These are phyloP conservation scores for Cladorrhinum sp. DNA, from an alignment of 2,329 filamentous ascomycete genomes.

Conservation along the genomic window DNA sequence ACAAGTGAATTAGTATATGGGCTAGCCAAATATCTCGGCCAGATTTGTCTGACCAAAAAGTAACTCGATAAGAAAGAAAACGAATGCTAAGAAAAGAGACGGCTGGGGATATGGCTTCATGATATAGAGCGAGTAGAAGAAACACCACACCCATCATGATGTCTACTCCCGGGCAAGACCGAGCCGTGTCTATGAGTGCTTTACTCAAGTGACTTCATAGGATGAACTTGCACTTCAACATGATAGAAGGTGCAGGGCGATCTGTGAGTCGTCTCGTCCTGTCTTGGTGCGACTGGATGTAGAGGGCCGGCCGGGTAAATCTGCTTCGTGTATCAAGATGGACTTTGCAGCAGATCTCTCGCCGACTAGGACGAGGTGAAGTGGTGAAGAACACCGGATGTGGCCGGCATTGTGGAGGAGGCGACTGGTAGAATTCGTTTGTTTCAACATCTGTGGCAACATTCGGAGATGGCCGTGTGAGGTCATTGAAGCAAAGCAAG, in stretches of 20 bases:
- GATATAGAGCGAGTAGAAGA: slow-evolving; percentile 21
- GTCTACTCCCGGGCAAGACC: slow-evolving; percentile 17
- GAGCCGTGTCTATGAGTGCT: slow-evolving; percentile 12
- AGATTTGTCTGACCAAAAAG: too few relatives aligned
- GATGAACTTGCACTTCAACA: not conserved
- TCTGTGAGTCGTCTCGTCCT: slow-evolving; percentile 28
- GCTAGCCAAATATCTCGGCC: slow-evolving; percentile 2
- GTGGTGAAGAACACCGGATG: slow-evolving; percentile 12
- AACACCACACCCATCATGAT: slow-evolving; percentile 6
- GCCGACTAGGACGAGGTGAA: slow-evolving; percentile 10
- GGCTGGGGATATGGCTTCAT: slow-evolving; percentile 23
- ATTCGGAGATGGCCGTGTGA: not conserved
- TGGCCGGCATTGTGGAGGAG: slow-evolving; percentile 21
- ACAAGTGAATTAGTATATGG: slow-evolving; percentile 6
- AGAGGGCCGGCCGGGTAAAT: slow-evolving; percentile 30
- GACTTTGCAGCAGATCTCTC: slow-evolving; percentile 22
- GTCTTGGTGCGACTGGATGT: slow-evolving; percentile 23
- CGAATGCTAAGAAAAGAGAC: slow-evolving; percentile 9
- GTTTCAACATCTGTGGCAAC: slow-evolving; percentile 15
- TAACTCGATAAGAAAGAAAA: slow-evolving; percentile 3
- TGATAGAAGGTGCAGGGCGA: slow-evolving; percentile 21
- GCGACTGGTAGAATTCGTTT: slow-evolving; percentile 8
- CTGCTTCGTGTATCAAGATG: slow-evolving; percentile 30
- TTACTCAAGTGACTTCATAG: not conserved
- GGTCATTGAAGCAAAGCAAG: not conserved